Evolutionary conservation across 106 monocot species (phyloP).

Genomic region (Agapanthus africanus): DNA sequence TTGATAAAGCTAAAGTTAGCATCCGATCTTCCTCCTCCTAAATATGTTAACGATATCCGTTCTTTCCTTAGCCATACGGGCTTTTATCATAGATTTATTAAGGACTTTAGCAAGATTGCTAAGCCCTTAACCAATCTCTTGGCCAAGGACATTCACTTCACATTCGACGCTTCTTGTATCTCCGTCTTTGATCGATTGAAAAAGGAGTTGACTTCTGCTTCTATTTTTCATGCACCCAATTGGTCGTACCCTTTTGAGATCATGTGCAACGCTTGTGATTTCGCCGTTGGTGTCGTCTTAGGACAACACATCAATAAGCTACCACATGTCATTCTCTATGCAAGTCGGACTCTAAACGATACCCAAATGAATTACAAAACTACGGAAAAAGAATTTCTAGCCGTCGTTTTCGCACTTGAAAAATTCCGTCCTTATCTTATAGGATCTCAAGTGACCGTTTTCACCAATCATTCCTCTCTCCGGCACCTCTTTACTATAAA

Average conservation of each 20-base stretch:
- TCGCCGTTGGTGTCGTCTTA: neutral
- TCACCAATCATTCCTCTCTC: neutral
- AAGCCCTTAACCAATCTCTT: slow-evolving; percentile 8
- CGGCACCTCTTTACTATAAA: neutral
- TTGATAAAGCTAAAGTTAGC: slow-evolving; percentile 23
- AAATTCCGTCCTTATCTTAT: neutral
- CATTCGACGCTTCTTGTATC: slow-evolving; percentile 2
- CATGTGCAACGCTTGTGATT: slow-evolving; percentile 12
- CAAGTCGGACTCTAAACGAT: neutral
- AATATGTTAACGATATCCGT: slow-evolving; percentile 4
- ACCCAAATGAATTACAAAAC: neutral
- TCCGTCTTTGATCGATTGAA: slow-evolving; percentile 6
- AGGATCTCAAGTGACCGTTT: neutral
- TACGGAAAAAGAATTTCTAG: neutral
- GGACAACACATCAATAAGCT: neutral
- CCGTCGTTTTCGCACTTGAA: neutral
- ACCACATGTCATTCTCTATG: neutral
- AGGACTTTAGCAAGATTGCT: slow-evolving; percentile 10
- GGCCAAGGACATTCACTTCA: slow-evolving; percentile 4
- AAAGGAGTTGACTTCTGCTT: neutral
- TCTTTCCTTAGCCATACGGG: slow-evolving; percentile 19
- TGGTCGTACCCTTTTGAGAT: slow-evolving; percentile 22
- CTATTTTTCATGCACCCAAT: slow-evolving; percentile 14
- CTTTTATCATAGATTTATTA: slow-evolving; percentile 25
- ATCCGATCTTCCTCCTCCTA: slow-evolving; percentile 1